Percentiles rank a stretch among this genome's conserved stretches.
phyloP scores from a whole-genome alignment of 1,284 basidiomycete genomes.

The Butyriboletus appendiculatus region DNA sequence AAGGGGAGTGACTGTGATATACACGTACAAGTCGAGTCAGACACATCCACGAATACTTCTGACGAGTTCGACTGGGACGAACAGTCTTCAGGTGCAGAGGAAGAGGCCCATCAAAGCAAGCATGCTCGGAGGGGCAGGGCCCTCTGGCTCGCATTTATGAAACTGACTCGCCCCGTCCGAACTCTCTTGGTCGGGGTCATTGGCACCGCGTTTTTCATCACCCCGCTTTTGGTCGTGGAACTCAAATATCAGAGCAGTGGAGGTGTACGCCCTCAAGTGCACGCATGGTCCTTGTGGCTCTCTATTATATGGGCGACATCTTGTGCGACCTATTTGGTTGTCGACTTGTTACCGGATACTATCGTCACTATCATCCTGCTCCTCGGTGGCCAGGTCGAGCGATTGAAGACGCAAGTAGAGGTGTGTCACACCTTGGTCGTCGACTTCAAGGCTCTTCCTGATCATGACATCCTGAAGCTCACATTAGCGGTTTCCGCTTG shows the following conservation, averaged over 20 bases:
- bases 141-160: conserved; percentile 67
- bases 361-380: conserved; percentile 55
- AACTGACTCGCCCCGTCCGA: conserved; percentile 60
- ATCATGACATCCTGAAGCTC: conserved; percentile 42
- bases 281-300: conserved; percentile 74
- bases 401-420: conserved; percentile 64
- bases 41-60: conserved; percentile 59
- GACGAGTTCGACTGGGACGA: conserved; percentile 80
- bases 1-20: conserved; percentile 9
- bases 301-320: conserved; percentile 67
- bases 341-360: conserved; percentile 62
- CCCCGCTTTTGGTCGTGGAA: conserved; percentile 68
- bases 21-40: conserved; percentile 40
- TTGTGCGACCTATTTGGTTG: conserved; percentile 60
- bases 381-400: conserved; percentile 63
- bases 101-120: conserved; percentile 21
- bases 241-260: conserved; percentile 53
- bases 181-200: conserved; percentile 55
- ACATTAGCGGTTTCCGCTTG: conserved; percentile 69
- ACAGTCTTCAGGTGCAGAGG: conserved; percentile 34
- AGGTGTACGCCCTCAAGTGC: conserved; percentile 53
- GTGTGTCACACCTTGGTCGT: conserved; percentile 35
- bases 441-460: background rate
- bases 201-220: conserved; percentile 64
- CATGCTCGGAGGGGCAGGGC: conserved; percentile 49